phyloP scores from a whole-genome alignment of 1,284 basidiomycete species.

The Microbotryum scabiosae region DNA sequence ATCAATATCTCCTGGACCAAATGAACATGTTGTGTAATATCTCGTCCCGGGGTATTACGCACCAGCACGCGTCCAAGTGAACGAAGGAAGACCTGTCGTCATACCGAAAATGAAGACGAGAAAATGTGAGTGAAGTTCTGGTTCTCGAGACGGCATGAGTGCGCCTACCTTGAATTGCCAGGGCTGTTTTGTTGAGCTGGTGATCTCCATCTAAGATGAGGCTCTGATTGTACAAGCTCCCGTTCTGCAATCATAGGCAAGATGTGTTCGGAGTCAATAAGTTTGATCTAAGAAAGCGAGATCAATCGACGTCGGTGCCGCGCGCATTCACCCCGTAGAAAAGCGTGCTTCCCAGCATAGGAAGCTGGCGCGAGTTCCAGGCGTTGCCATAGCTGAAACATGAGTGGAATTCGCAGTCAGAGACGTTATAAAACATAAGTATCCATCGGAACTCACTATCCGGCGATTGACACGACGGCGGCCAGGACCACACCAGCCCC shows the following conservation, averaged over 20 bases:
- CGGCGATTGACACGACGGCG: constrained; percentile 49
- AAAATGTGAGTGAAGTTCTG: no score
- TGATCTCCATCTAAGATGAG: constrained; percentile 76
- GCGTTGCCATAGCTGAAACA: constrained; percentile 38
- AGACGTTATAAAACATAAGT: neutral
- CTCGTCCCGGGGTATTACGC: constrained; percentile 1
- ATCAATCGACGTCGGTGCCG: constrained; percentile 28
- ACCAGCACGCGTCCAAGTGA: constrained; percentile 1
- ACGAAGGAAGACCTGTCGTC: no score
- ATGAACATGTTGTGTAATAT: neutral
- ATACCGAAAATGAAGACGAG: constrained; percentile 14
- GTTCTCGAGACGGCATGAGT: no score
- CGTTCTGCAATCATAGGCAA: constrained; percentile 38
- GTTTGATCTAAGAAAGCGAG: no score
- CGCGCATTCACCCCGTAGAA: constrained; percentile 45
- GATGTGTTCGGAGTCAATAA: constrained; percentile 14
- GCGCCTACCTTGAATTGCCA: constrained; percentile 1
- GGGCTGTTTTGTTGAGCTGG: constrained; percentile 59
- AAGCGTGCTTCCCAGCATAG: constrained; percentile 53
- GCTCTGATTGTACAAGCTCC: constrained; percentile 53
- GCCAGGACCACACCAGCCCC: constrained; percentile 30
- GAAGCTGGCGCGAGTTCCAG: constrained; percentile 52
- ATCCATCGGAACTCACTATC: constrained; percentile 40
- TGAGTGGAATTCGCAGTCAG: no score
- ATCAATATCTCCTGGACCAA: no score